Evolutionary conservation across 2,329 filamentous ascomycete genomes (phyloP).

Genomic region (Phoma sp.): DNA sequence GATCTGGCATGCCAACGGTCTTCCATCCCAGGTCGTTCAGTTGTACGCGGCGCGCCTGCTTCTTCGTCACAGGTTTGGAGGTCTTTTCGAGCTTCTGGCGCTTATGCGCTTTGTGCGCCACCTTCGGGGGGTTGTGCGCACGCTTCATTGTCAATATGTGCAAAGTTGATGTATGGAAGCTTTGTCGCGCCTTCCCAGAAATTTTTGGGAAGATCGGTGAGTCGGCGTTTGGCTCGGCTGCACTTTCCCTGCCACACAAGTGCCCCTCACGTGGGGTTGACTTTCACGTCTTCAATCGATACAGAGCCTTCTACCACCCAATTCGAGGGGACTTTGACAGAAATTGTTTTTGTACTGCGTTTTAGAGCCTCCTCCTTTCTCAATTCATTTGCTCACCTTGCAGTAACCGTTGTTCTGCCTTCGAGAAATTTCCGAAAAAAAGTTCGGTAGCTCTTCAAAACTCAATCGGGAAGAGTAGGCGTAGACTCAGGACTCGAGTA

Average conservation of each 20-base stretch:
- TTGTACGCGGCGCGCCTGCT: slow-evolving; percentile 43
- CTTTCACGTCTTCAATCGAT: slow-evolving; percentile 12
- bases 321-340: too few species aligned
- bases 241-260: slow-evolving; percentile 22
- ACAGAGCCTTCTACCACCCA: too few species aligned
- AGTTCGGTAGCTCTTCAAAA: background rate
- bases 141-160: slow-evolving; percentile 45
- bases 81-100: slow-evolving; percentile 50
- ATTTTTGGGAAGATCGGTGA: slow-evolving; percentile 34
- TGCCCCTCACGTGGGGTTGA: slow-evolving; percentile 32
- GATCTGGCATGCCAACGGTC: slow-evolving; percentile 73
- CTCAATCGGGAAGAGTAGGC: background rate
- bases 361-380: background rate
- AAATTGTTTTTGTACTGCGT: too few species aligned
- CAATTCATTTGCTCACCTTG: too few species aligned
- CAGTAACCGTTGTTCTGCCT: too few species aligned
- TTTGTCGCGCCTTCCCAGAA: slow-evolving; percentile 12
- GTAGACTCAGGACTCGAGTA: too few species aligned
- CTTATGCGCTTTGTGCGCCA: slow-evolving; percentile 51
- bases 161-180: slow-evolving; percentile 1
- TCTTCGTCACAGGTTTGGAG: slow-evolving; percentile 21
- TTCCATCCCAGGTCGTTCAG: slow-evolving; percentile 68
- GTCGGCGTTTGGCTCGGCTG: slow-evolving; percentile 36
- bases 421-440: background rate
- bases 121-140: slow-evolving; percentile 47